Evolutionary conservation across 1,284 basidiomycete genomes (phyloP).

Genomic region (Chalciporus sp.): DNA sequence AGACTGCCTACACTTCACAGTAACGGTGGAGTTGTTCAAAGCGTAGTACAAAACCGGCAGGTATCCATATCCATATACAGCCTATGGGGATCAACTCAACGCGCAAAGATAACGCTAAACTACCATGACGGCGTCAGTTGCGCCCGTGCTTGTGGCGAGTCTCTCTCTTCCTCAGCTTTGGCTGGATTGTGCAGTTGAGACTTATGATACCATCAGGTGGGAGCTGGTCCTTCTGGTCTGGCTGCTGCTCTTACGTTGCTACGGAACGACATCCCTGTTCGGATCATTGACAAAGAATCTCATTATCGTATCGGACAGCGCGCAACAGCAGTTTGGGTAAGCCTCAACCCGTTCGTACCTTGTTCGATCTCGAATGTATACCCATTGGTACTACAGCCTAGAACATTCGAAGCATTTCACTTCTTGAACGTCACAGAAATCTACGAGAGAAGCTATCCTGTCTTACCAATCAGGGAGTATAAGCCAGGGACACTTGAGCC

Average conservation of each 20-base stretch:
- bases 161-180: too few relatives aligned
- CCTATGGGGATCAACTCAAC: too few relatives aligned
- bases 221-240: conserved; percentile 53
- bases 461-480: conserved; percentile 18
- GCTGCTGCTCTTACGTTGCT: conserved; percentile 47
- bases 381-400: conserved; percentile 35
- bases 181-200: background rate
- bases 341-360: background rate
- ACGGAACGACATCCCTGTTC: conserved; percentile 42
- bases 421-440: conserved; percentile 27
- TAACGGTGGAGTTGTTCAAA: too few relatives aligned
- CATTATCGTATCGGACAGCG: conserved; percentile 29
- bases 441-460: conserved; percentile 1
- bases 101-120: too few relatives aligned
- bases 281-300: conserved; percentile 39
- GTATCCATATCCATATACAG: too few relatives aligned
- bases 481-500: conserved; percentile 21
- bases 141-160: background rate
- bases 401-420: conserved; percentile 36
- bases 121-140: conserved; percentile 12
- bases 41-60: too few relatives aligned
- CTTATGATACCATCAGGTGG: conserved; percentile 37
- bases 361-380: background rate
- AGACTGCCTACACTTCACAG: too few relatives aligned
- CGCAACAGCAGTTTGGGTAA: conserved; percentile 27